Evolutionary conservation across 192 early-diverging fungal genomes (phyloP), one percentile per base, ranked within the genome.

Genomic region (Backusella sp.): DNA sequence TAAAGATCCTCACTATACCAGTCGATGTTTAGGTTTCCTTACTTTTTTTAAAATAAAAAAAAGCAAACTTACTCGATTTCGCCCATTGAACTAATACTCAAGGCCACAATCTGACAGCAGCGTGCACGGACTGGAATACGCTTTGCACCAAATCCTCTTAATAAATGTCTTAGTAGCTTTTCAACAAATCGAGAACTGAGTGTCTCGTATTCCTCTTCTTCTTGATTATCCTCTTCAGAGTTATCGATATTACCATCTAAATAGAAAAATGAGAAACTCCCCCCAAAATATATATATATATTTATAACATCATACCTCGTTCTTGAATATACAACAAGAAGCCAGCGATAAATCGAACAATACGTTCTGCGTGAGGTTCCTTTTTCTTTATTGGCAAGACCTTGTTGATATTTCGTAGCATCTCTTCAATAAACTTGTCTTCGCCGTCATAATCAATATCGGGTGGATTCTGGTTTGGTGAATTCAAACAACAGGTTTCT

Each of bases 331-430:
- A 90, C 59, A 94, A 87, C 36, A 95, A 86, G 83, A 94, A 95
- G 0, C 88, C 82, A 26, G 90, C 91, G 21, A 95, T 84, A 72
- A 95, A 93, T 72, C 89, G 88, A 72, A 95, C 82, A 2, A 93
- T 84, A 66, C 90, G 83, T 52, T 96, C 94, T 0, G 89, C 93
- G 41, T 86, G 83, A 1, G 88, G 80, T 76, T 94, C 88, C 42
- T 90, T 88, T 80, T 91, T 93, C 77, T 93, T 93, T 41, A 94
- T 82, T 23, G 88, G 87, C 11, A 96, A 80, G 6, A 95, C 84
- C 39, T 91, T 94, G 79, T 93, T 92, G 14, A 96, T 81, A 79
- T 94, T 95, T 70, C 91, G 86, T n/a, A 91, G 84, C 76, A 94
- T 88, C 79, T 94, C 93, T 35, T 89, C 79, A 70, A 92, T 92